Conservation (phyloP, 2,329 filamentous ascomycete genomes). For the Ilyonectria destructans region DNA sequence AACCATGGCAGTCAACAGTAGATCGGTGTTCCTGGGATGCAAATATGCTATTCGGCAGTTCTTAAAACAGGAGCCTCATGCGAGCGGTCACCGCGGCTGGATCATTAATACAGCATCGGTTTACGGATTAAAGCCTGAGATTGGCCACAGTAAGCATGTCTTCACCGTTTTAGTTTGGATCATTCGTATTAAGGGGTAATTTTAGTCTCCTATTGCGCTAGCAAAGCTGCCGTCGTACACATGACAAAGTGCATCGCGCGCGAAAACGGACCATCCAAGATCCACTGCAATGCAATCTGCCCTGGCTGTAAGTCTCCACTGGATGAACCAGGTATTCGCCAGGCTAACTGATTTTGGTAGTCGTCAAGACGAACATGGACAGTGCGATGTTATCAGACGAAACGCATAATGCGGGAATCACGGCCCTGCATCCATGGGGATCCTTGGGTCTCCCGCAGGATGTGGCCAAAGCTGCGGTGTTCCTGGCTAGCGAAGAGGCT, state of each 20-base stretch:
- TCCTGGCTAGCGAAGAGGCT: neutral
- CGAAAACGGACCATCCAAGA: constrained; percentile 1
- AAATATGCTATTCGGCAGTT: neutral
- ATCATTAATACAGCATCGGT: constrained; percentile 13
- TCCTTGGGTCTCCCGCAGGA: neutral
- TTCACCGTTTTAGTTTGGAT: neutral
- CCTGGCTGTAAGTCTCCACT: constrained; percentile 3
- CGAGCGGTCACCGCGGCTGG: neutral
- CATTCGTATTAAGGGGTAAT: neutral
- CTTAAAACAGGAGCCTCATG: neutral
- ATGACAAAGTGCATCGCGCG: constrained; percentile 4
- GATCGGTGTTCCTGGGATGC: neutral
- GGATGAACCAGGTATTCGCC: neutral
- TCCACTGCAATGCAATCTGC: constrained; percentile 14
- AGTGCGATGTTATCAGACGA: neutral
- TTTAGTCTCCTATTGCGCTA: constrained; percentile 4
- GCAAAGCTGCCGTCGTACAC: constrained; percentile 3
- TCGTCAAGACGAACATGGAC: constrained; percentile 10
- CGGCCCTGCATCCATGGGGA: constrained; percentile 12
- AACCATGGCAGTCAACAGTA: neutral
- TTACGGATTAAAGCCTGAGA: constrained; percentile 8
- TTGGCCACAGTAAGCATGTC: constrained; percentile 3
- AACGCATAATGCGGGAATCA: neutral
- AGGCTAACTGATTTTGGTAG: neutral
- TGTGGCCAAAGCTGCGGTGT: neutral